phyloP scores from a whole-genome alignment of 1,284 basidiomycete species.

The Boletus sp. region DNA sequence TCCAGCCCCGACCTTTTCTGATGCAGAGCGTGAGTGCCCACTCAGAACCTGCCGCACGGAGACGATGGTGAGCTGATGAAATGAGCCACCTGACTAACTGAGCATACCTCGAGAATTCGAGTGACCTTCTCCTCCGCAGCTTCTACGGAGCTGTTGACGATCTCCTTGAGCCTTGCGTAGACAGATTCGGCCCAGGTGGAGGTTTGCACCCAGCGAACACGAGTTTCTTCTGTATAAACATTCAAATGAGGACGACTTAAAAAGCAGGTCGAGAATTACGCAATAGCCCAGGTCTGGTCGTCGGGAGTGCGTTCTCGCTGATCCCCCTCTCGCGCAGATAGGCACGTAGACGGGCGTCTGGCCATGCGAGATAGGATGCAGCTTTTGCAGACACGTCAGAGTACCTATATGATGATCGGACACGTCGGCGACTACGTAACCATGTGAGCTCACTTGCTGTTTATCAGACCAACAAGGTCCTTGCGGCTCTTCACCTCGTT shows the following conservation, averaged over 20 bases:
- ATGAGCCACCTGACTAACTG: neutral
- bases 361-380: constrained; percentile 79
- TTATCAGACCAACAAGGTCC: constrained; percentile 64
- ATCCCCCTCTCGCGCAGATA: constrained; percentile 74
- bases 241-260: constrained; percentile 2
- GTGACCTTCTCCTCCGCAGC: constrained; percentile 66
- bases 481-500: constrained; percentile 66
- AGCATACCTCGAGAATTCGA: constrained; percentile 35
- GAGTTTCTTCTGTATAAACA: constrained; percentile 56
- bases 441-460: constrained; percentile 50
- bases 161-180: constrained; percentile 54
- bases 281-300: constrained; percentile 64
- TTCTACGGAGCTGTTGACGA: constrained; percentile 59
- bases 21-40: constrained; percentile 22
- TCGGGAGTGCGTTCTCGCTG: constrained; percentile 61
- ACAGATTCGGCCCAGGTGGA: constrained; percentile 54
- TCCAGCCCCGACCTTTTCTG: constrained; percentile 11
- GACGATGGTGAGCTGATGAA: neutral
- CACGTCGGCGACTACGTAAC: neutral
- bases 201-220: constrained; percentile 72
- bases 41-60: constrained; percentile 34
- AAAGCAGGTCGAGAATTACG: constrained; percentile 42
- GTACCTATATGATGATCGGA: constrained; percentile 12
- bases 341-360: constrained; percentile 82
- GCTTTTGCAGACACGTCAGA: constrained; percentile 35